These are phyloP conservation scores for Agrocybe pediades DNA, from an alignment of 768 basidiomycete species.

Conservation along the genomic window DNA sequence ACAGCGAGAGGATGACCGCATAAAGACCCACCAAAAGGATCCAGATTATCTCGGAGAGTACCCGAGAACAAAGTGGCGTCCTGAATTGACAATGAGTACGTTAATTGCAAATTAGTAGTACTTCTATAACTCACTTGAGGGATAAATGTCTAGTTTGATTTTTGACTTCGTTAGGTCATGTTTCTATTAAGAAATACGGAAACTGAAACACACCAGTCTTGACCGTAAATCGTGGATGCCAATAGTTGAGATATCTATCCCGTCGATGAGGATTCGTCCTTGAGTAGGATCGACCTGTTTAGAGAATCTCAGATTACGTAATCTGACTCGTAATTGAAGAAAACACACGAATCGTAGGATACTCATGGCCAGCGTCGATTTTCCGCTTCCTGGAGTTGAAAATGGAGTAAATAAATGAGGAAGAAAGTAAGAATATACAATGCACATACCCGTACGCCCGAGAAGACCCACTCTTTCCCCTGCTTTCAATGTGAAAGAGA, in stretches of 20 bases:
- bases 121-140: conserved; percentile 48
- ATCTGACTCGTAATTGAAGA: not conserved
- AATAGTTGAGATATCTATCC: conserved; percentile 85
- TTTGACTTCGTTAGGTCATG: not conserved
- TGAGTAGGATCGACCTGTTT: conserved; percentile 70
- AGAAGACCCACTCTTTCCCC: conserved; percentile 82
- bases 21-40: conserved; percentile 59
- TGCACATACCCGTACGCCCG: conserved; percentile 64
- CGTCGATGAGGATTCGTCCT: conserved; percentile 82
- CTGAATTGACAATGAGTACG: conserved; percentile 23
- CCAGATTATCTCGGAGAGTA: conserved; percentile 72
- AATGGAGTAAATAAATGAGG: conserved; percentile 23
- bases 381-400: conserved; percentile 73
- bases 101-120: not conserved
- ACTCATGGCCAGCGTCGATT: conserved; percentile 86
- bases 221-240: conserved; percentile 85
- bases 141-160: conserved; percentile 67
- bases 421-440: not conserved
- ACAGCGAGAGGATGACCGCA: not conserved
- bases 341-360: conserved; percentile 73
- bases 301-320: conserved; percentile 1
- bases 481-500: conserved; percentile 74
- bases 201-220: conserved; percentile 51
- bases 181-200: conserved; percentile 2
- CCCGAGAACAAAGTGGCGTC: conserved; percentile 83